Percentiles rank a stretch among this genome's conserved stretches.
phyloP scores from a whole-genome alignment of 2,329 filamentous ascomycete species.

The Ascomycota sp. region DNA sequence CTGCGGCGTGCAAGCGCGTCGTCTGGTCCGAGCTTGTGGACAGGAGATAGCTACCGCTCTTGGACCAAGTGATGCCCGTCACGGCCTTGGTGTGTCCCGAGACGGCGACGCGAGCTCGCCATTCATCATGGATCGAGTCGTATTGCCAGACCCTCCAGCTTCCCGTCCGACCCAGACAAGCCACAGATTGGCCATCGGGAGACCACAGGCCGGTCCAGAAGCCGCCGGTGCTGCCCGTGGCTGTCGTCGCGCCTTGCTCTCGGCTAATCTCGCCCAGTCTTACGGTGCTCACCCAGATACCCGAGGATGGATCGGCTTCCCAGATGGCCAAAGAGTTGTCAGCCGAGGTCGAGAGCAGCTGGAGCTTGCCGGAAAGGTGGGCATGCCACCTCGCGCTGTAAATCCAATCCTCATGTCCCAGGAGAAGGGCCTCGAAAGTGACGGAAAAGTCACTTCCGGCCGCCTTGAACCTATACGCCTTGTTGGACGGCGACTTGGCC shows the following conservation, averaged over 20 bases:
- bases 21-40: conserved; percentile 88
- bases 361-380: conserved; percentile 30
- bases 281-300: conserved; percentile 76
- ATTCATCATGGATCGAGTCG: conserved; percentile 38
- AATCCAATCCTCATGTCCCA: conserved; percentile 97
- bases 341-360: conserved; percentile 74
- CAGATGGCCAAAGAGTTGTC: conserved; percentile 91
- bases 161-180: conserved; percentile 73
- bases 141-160: conserved; percentile 80
- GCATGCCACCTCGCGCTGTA: conserved; percentile 67
- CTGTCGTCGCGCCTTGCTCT: conserved; percentile 89
- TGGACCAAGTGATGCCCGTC: conserved; percentile 68
- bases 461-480: conserved; percentile 56
- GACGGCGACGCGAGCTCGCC: conserved; percentile 58
- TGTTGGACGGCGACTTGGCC: conserved; percentile 67
- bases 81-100: conserved; percentile 71
- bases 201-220: conserved; percentile 96
- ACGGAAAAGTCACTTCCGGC: conserved; percentile 48
- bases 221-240: conserved; percentile 84
- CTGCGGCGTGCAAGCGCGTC: conserved; percentile 66
- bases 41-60: conserved; percentile 62
- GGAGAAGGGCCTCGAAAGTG: conserved; percentile 80
- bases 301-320: conserved; percentile 65
- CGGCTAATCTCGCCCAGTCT: conserved; percentile 83
- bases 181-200: conserved; percentile 51